Evolutionary conservation across 2,329 filamentous ascomycete species (phyloP), one percentile per base, ranked within the genome.

Genomic region (Lachnellula subtilissima): DNA sequence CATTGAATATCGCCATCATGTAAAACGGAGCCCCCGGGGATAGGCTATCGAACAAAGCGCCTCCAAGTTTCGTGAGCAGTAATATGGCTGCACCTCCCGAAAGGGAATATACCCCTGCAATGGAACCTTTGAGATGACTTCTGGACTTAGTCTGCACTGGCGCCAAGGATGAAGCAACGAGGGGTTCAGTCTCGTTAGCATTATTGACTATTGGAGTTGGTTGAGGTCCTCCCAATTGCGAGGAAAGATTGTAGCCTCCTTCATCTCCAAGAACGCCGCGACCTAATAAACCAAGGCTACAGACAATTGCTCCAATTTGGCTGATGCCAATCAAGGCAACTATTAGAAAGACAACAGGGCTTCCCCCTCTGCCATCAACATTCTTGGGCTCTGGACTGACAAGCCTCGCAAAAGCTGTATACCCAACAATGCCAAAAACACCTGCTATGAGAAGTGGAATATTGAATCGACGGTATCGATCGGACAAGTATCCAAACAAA

Each of bases 261-360:
- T 74, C 73, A 55, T 74, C 74, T 63, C 72, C 72, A 50, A 95
- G 77, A 22, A 97, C 87, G 4, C 91, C 92, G 15, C 85, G 84
- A 39, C 91, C 91, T 2, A 99, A 80, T 0, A 94, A 84, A 0
- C 89, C 91, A n/a, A 99, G 80, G 61, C 90, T 96, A 74, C 92
- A 97, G 0, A 99, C 94, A 57, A 99, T 97, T 11, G 91, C 88
- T 2, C 93, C 94, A 59, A 99, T 97, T 72, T 99, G 94, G 66
- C 90, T 95, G 67, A 96, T 83, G 14, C 94, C 94, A 40, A 97
- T 84, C 17, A 96, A 74, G 0, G 87, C 83, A 43, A 91, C 90
- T 15, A 93, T 81, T 12, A 92, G 61, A 68, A 95, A 91, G 15
- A 96, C 84, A 11, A 74, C 76, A 0, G 83, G 80, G 36, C 78